Evolutionary conservation across 768 basidiomycete species (phyloP).

Genomic region (Xerocomus spinulosus): DNA sequence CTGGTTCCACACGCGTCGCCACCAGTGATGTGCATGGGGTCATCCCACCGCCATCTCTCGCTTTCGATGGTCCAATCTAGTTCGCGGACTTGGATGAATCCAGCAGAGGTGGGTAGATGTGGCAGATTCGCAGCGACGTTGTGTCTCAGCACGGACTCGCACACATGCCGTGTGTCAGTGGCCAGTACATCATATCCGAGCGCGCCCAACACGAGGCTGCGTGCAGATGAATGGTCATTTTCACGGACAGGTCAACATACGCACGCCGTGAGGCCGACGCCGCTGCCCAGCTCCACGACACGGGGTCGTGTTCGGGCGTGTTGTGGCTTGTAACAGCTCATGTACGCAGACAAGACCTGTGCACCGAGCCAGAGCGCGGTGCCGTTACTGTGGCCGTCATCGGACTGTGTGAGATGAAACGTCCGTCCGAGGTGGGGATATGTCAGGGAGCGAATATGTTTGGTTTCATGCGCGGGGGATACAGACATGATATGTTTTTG

Average conservation of each 20-base stretch:
- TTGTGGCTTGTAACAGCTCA: conserved; percentile 36
- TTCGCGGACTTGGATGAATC: conserved; percentile 53
- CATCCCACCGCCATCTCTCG: conserved; percentile 52
- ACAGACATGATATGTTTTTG: background rate
- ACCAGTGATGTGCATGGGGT: conserved; percentile 30
- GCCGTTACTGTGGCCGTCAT: conserved; percentile 67
- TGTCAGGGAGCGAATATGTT: conserved; percentile 49
- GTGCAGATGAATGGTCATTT: background rate
- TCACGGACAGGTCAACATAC: conserved; percentile 31
- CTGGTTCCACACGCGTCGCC: conserved; percentile 28
- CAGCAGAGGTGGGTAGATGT: conserved; percentile 32
- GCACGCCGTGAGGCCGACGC: conserved; percentile 75
- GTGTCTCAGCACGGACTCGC: conserved; percentile 52
- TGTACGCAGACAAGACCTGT: conserved; percentile 66
- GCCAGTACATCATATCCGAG: conserved; percentile 73
- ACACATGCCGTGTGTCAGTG: conserved; percentile 66
- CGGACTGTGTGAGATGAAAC: conserved; percentile 52
- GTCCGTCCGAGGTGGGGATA: conserved; percentile 36
- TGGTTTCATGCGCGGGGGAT: conserved; percentile 55
- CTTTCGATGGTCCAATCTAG: conserved; percentile 68
- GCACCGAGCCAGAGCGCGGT: conserved; percentile 83
- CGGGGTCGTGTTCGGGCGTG: conserved; percentile 26
- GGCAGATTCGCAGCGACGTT: conserved; percentile 55
- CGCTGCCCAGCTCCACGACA: conserved; percentile 77
- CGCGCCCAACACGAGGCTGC: conserved; percentile 52